Evolutionary conservation across 1,284 basidiomycete genomes (phyloP).

Genomic region (Tilletiaria anomala): DNA sequence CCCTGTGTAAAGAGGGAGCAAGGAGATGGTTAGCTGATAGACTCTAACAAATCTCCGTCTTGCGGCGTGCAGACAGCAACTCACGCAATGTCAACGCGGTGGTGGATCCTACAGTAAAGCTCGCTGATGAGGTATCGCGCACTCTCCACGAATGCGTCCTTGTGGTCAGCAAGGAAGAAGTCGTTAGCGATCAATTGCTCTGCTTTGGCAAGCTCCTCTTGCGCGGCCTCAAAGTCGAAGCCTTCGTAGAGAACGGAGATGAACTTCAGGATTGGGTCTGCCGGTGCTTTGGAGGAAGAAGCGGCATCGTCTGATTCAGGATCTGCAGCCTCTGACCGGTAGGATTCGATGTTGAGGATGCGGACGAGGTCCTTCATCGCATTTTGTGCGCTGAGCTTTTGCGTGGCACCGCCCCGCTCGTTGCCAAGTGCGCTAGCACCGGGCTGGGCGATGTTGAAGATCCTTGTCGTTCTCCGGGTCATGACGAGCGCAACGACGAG

Average conservation of each 20-base stretch:
- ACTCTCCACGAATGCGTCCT: slow-evolving; percentile 87
- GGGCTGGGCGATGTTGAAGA: slow-evolving; percentile 23
- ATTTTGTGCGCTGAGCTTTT: slow-evolving; percentile 29
- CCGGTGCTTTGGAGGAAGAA: too few relatives aligned
- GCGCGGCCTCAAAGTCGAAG: slow-evolving; percentile 79
- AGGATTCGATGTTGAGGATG: slow-evolving; percentile 32
- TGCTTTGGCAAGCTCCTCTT: slow-evolving; percentile 62
- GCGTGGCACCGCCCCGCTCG: slow-evolving; percentile 25
- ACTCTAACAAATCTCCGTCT: too few relatives aligned
- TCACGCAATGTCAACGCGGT: slow-evolving; percentile 82
- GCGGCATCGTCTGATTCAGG: too few relatives aligned
- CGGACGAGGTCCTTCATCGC: slow-evolving; percentile 35
- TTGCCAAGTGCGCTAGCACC: slow-evolving; percentile 12
- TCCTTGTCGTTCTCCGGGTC: slow-evolving; percentile 52
- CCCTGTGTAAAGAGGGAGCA: slow-evolving; percentile 45
- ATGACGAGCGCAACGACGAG: slow-evolving; percentile 82
- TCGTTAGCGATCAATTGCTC: slow-evolving; percentile 75
- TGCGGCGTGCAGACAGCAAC: slow-evolving; percentile 32
- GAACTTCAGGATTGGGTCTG: slow-evolving; percentile 87
- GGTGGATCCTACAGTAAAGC: slow-evolving; percentile 93
- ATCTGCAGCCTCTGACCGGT: too few relatives aligned
- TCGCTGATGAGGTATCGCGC: slow-evolving; percentile 88
- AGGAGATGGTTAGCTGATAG: neutral
- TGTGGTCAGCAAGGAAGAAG: slow-evolving; percentile 82
- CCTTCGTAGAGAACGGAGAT: slow-evolving; percentile 83